A percentile compares a stretch with the other conserved stretches of the same genome.
These are phyloP conservation scores for Bjerkandera adusta DNA, from an alignment of 1,284 basidiomycete genomes.

Conservation along the genomic window DNA sequence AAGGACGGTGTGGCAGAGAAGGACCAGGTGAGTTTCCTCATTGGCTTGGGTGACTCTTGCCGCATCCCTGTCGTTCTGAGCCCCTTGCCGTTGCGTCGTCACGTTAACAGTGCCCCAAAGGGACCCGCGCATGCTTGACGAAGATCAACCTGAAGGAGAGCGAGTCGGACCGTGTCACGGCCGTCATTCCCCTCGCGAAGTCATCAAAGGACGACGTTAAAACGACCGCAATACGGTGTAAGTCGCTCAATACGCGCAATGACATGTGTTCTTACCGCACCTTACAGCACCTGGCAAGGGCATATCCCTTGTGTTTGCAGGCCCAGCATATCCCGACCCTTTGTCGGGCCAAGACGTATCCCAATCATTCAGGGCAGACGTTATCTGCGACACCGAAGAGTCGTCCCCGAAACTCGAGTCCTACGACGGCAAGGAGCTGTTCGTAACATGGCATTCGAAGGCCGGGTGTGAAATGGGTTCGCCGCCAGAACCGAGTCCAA, in stretches of 20 bases:
- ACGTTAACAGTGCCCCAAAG: constrained; percentile 56
- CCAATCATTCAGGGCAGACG: constrained; percentile 59
- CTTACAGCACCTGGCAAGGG: constrained; percentile 45
- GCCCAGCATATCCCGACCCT: constrained; percentile 53
- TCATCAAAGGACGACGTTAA: constrained; percentile 40
- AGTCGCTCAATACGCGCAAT: constrained; percentile 27
- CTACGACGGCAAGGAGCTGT: constrained; percentile 55
- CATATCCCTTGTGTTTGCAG: constrained; percentile 58
- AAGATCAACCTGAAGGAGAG: constrained; percentile 59
- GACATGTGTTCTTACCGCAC: constrained; percentile 14
- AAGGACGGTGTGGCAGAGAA: constrained; percentile 44
- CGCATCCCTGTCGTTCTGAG: constrained; percentile 5
- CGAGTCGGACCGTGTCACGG: constrained; percentile 52
- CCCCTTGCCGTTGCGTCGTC: constrained; percentile 49
- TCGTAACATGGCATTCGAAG: constrained; percentile 58
- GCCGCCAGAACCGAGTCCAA: constrained; percentile 26
- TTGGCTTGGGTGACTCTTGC: background rate
- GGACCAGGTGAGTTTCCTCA: constrained; percentile 60
- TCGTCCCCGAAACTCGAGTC: constrained; percentile 49
- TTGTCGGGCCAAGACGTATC: constrained; percentile 35
- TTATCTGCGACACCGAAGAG: constrained; percentile 51
- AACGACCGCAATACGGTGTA: constrained; percentile 43
- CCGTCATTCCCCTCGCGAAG: constrained; percentile 65
- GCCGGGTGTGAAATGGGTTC: constrained; percentile 48
- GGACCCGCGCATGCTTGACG: constrained; percentile 70